Percentiles rank a stretch among this genome's conserved stretches.
These are phyloP conservation scores for Thelonectria blattea DNA, from an alignment of 2,329 filamentous ascomycete species.

Conservation along the genomic window DNA sequence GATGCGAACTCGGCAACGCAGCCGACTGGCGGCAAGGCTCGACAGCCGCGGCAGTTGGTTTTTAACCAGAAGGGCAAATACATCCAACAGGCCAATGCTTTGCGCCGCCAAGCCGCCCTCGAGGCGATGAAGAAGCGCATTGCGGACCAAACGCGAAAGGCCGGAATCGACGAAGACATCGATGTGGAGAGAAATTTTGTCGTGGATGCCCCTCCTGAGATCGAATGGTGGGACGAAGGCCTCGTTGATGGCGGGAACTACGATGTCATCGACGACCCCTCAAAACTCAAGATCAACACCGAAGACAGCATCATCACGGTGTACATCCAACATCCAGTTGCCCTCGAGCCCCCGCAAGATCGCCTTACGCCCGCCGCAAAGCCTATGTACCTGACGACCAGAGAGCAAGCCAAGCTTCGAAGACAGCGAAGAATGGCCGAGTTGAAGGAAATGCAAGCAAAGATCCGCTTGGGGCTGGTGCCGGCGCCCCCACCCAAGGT, in stretches of 20 bases:
- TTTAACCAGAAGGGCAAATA: constrained; percentile 99
- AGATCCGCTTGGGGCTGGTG: constrained; percentile 88
- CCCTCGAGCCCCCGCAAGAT: constrained; percentile 90
- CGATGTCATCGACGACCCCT: constrained; percentile 68
- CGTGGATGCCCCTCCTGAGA: constrained; percentile 80
- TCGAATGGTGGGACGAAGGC: constrained; percentile 98
- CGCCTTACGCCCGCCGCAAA: constrained; percentile 80
- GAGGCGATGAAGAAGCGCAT: constrained; percentile 96
- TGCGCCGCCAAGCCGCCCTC: constrained; percentile 84
- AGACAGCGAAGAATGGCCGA: constrained; percentile 91
- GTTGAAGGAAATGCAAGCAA: constrained; percentile 94
- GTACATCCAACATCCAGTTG: constrained; percentile 91
- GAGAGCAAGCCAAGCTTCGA: constrained; percentile 90
- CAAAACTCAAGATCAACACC: constrained; percentile 74
- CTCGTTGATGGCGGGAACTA: constrained; percentile 79
- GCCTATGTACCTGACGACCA: constrained; percentile 88
- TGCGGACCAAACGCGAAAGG: constrained; percentile 83
- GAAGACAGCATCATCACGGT: constrained; percentile 87
- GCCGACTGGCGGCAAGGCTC: constrained; percentile 61
- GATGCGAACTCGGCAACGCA: constrained; percentile 71
- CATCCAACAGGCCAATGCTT: constrained; percentile 88
- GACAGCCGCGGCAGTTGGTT: constrained; percentile 76
- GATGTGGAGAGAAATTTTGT: constrained; percentile 90
- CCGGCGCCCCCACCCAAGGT: constrained; percentile 94
- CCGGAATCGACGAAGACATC: constrained; percentile 90